Evolutionary conservation across 2,329 filamentous ascomycete species (phyloP), one percentile per base, ranked within the genome.

Genomic region (Xylaria sp.): DNA sequence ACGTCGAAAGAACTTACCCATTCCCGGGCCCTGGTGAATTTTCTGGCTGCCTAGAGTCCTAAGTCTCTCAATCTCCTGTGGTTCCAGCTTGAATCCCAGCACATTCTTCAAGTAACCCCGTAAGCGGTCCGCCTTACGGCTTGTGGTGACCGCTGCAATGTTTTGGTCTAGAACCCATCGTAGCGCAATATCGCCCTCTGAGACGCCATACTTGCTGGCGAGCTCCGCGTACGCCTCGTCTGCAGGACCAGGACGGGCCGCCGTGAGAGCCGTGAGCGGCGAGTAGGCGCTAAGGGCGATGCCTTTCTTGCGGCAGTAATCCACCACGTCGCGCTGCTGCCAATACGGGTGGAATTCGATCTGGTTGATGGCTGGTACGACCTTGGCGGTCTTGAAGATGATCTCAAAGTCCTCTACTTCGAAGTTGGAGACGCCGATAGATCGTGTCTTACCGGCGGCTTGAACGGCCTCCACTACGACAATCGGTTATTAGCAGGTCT

Each of bases 371-470:
- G 86, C 88, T 0, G 92, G 92, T 1, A 81, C 75, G 65, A 90
- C 77, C 71, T 85, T 86, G 58, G 88, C 87, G 1, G 87, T 86
- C 74, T 85, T 77, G 3, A 89, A 79, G 45, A 89, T 74, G 3
- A 79, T 73, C 74, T 88, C 84, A 22, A 90, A 76, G 70, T 90
- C 81, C 42, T 79, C 74, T 71, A 83, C 78, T 33, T 86, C 74
- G 73, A 90, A 94, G 81, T 94, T 94, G 73, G 89, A 92, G 17
- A 94, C 88, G 61, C 92, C 92, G 71, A 94, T 92, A 66, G 89
- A 86, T 71, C 83, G 85, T 47, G 86, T 87, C 69, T 87, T 86
- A 68, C 90, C 90, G 1, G 86, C 85, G 49, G 85, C 85, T 76
- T 89, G 84, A 81, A 93, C 87, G 20, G 86, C 86, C 75, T 90